Evolutionary conservation across 371 early-diverging fungal species (phyloP).

Genomic region (Pancytospora philotis): DNA sequence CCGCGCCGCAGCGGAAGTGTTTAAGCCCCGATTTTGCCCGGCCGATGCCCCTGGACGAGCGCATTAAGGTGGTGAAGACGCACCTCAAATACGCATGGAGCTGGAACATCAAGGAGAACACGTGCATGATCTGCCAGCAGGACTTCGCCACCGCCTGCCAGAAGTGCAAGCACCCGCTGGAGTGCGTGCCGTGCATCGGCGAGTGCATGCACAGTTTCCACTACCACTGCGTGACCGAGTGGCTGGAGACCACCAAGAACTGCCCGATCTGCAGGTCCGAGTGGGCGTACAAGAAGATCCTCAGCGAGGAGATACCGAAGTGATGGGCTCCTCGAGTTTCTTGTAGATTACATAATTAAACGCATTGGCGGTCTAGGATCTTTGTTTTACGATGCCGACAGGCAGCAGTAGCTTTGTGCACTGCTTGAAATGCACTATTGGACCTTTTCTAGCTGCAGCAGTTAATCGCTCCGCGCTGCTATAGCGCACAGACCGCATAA

Average conservation of each 20-base stretch:
- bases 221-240: slow-evolving; percentile 55
- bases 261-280: slow-evolving; percentile 59
- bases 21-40: too few relatives aligned
- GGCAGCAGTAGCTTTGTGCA: too few relatives aligned
- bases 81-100: slow-evolving; percentile 53
- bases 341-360: slow-evolving; percentile 4
- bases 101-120: slow-evolving; percentile 55
- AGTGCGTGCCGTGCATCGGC: slow-evolving; percentile 57
- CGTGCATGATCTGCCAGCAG: slow-evolving; percentile 61
- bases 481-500: too few relatives aligned
- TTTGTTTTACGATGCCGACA: too few relatives aligned
- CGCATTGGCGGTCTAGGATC: too few relatives aligned
- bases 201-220: slow-evolving; percentile 59
- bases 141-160: slow-evolving; percentile 58
- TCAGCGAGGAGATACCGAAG: slow-evolving; percentile 3
- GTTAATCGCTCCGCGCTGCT: too few relatives aligned
- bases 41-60: not conserved
- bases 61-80: slow-evolving; percentile 48
- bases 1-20: too few relatives aligned
- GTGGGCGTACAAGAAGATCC: slow-evolving; percentile 46
- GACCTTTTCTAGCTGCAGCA: too few relatives aligned
- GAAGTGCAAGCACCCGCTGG: slow-evolving; percentile 58
- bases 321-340: not conserved
- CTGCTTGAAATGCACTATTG: too few relatives aligned
- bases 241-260: slow-evolving; percentile 50